phyloP scores from a whole-genome alignment of 495 filamentous ascomycete genomes.

The Friedmanniomyces endolithicus region DNA sequence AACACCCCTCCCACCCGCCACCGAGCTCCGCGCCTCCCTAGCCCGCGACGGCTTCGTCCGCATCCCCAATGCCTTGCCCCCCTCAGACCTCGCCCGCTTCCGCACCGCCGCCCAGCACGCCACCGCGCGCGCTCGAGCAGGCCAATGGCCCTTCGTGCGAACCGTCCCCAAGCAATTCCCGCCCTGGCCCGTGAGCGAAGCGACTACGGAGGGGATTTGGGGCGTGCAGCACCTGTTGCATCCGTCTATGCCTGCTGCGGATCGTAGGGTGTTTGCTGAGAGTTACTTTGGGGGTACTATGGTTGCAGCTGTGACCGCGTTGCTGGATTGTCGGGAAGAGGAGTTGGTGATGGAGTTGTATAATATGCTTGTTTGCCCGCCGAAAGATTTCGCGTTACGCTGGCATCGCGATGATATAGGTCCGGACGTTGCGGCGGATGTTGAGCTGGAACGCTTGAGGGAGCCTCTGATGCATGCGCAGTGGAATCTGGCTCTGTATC shows the following conservation, averaged over 20 bases:
- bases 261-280: conserved; percentile 39
- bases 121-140: conserved; percentile 44
- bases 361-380: conserved; percentile 62
- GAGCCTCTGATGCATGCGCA: conserved; percentile 46
- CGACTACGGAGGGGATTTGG: conserved; percentile 55
- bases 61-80: conserved; percentile 34
- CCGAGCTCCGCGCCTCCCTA: conserved; percentile 19
- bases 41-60: conserved; percentile 31
- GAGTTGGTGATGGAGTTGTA: conserved; percentile 67
- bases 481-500: conserved; percentile 64
- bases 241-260: conserved; percentile 46
- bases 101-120: conserved; percentile 42
- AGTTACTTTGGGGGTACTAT: conserved; percentile 55
- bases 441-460: conserved; percentile 36
- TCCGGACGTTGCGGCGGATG: conserved; percentile 39
- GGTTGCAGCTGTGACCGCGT: conserved; percentile 42
- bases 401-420: conserved; percentile 76
- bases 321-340: conserved; percentile 39
- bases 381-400: conserved; percentile 50
- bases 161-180: conserved; percentile 80
- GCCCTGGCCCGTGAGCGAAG: conserved; percentile 47
- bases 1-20: conserved; percentile 1
- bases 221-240: conserved; percentile 75
- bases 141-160: conserved; percentile 64
- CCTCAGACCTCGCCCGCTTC: conserved; percentile 39